These are phyloP conservation scores for Quercus lobata DNA, from an alignment of 331 rosid genomes.

Conservation along the genomic window DNA sequence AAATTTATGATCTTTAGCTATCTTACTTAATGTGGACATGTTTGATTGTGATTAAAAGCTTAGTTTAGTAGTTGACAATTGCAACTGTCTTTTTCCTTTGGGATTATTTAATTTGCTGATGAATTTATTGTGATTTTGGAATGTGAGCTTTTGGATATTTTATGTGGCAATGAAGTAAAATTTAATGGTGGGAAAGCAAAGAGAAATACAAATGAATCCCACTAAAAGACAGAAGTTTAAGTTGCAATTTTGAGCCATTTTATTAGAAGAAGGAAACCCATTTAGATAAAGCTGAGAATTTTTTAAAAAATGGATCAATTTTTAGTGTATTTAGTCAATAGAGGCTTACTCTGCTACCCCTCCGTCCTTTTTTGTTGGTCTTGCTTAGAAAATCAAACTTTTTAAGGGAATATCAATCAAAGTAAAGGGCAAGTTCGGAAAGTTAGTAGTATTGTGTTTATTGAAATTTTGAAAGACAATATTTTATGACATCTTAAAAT, in stretches of 20 bases:
- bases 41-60: background rate
- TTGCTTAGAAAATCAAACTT: no score
- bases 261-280: background rate
- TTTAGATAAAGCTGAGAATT: background rate
- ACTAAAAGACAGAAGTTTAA: background rate
- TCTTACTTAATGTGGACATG: no score
- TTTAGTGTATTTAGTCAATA: no score
- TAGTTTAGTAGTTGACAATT: background rate
- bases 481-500: no score
- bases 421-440: no score
- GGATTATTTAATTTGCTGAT: no score
- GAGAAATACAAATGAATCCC: background rate
- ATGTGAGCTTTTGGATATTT: background rate
- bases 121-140: background rate
- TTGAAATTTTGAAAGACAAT: no score
- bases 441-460: no score
- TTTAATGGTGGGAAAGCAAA: background rate
- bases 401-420: no score
- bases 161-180: background rate
- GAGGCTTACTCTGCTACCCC: no score
- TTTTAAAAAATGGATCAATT: background rate
- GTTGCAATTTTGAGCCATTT: background rate
- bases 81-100: background rate
- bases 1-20: no score
- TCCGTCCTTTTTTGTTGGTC: no score